A percentile compares a stretch with the other conserved stretches of the same genome.
phyloP scores from a whole-genome alignment of 495 filamentous ascomycete species.

The Hypoxylon intermedium region DNA sequence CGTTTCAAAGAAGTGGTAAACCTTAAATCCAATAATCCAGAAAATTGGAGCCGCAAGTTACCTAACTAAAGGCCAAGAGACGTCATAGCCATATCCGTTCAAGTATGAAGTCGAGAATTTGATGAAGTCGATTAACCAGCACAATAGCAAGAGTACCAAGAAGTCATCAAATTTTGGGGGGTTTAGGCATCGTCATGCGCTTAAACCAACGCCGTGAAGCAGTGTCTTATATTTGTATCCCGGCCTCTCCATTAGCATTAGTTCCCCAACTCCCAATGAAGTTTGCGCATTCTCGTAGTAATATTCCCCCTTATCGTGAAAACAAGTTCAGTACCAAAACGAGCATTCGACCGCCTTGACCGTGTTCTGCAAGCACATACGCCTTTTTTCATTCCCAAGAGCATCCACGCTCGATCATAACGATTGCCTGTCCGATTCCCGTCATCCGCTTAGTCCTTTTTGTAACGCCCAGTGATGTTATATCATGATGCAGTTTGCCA shows the following conservation, averaged over 20 bases:
- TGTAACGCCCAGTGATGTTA: constrained; percentile 40
- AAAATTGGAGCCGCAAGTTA: too few species aligned
- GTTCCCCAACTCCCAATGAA: constrained; percentile 5
- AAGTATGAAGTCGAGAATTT: too few species aligned
- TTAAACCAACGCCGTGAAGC: constrained; percentile 6
- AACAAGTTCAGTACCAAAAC: constrained; percentile 18
- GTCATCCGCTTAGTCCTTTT: constrained; percentile 27
- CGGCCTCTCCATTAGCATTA: constrained; percentile 35
- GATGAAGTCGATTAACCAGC: too few species aligned
- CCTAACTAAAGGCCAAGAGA: too few species aligned
- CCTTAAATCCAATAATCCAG: too few species aligned
- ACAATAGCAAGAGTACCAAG: too few species aligned
- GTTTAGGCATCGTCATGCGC: neutral
- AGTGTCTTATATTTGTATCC: constrained; percentile 31
- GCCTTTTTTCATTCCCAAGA: constrained; percentile 26
- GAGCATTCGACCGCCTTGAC: constrained; percentile 14
- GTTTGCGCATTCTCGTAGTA: constrained; percentile 18
- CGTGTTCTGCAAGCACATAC: constrained; percentile 30
- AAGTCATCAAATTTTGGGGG: too few species aligned
- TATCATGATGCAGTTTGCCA: constrained; percentile 34
- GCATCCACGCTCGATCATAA: constrained; percentile 19
- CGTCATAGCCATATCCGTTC: too few species aligned
- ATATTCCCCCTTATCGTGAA: constrained; percentile 18
- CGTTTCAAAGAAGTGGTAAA: too few species aligned
- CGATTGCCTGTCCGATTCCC: constrained; percentile 25